phyloP scores from a whole-genome alignment of 352 stramenopile genomes.

The Phytophthora agathidicida region DNA sequence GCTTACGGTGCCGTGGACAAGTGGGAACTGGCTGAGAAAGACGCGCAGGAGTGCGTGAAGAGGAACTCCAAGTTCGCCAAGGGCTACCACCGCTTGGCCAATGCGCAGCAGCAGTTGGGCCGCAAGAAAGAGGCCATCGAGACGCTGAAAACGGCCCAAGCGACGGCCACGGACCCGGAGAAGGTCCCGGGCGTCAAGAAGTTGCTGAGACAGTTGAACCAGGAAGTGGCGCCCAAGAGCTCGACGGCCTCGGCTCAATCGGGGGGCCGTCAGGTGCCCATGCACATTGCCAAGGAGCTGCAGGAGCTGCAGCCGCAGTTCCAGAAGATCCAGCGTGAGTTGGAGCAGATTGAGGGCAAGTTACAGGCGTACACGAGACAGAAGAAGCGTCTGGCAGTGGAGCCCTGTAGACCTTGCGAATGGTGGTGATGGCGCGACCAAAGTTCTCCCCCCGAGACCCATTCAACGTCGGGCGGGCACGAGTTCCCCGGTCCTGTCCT shows the following conservation, averaged over 20 bases:
- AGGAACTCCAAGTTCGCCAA: constrained; percentile 78
- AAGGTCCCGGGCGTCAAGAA: constrained; percentile 83
- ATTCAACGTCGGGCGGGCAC: no score
- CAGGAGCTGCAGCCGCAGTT: constrained; percentile 86
- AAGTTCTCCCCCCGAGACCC: no score
- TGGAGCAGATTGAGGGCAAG: constrained; percentile 83
- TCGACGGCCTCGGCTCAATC: constrained; percentile 3
- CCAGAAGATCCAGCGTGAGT: constrained; percentile 73
- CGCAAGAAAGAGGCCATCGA: constrained; percentile 73
- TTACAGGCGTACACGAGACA: constrained; percentile 58
- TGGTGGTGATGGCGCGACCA: no score
- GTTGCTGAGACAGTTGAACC: constrained; percentile 69
- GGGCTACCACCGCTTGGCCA: constrained; percentile 80
- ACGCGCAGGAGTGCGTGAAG: constrained; percentile 78
- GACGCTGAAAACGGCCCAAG: constrained; percentile 56
- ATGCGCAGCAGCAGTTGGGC: constrained; percentile 79
- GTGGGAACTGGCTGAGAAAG: constrained; percentile 73
- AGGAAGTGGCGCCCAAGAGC: constrained; percentile 43
- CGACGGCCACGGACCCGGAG: constrained; percentile 35
- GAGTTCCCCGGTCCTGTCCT: no score
- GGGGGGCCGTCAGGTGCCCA: constrained; percentile 53
- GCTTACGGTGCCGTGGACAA: constrained; percentile 71
- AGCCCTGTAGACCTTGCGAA: no score
- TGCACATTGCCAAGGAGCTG: constrained; percentile 75
- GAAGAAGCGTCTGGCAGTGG: constrained; percentile 79